A percentile compares a stretch with the other conserved stretches of the same genome.
Evolutionary conservation across 1,284 basidiomycete species (phyloP).

Genomic region (Apiotrichum montevideense): DNA sequence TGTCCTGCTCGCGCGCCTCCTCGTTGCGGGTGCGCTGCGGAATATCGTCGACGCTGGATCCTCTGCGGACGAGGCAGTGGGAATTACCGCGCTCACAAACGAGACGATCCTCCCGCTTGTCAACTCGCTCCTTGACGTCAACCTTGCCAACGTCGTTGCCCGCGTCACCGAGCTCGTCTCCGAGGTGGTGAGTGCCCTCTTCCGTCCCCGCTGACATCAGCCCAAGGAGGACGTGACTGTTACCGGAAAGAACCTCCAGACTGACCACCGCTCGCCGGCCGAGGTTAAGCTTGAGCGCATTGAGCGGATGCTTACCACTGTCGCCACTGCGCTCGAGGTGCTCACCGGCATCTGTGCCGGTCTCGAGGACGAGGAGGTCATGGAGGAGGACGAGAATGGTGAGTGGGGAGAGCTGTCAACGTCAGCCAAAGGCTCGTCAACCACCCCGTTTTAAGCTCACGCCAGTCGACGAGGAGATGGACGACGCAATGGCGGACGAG

Average conservation of each 20-base stretch:
- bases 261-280: constrained; percentile 60
- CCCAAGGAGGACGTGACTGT: constrained; percentile 23
- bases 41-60: constrained; percentile 64
- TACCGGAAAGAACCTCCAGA: constrained; percentile 37
- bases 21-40: constrained; percentile 70
- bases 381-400: constrained; percentile 31
- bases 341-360: constrained; percentile 82
- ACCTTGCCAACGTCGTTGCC: constrained; percentile 54
- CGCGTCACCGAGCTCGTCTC: constrained; percentile 56
- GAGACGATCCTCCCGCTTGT: constrained; percentile 68
- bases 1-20: constrained; percentile 55
- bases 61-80: constrained; percentile 57
- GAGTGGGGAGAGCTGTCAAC: constrained; percentile 7
- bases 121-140: constrained; percentile 61
- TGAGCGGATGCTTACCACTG: constrained; percentile 64
- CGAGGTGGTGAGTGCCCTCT: constrained; percentile 46
- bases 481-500: constrained; percentile 45
- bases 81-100: constrained; percentile 44
- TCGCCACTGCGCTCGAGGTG: constrained; percentile 75
- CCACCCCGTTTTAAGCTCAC: constrained; percentile 21
- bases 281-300: constrained; percentile 67
- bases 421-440: too few species aligned
- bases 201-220: constrained; percentile 28
- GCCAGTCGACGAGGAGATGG: constrained; percentile 42
- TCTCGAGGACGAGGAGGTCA: constrained; percentile 59